Base-by-base conservation (phyloP, 202 grass and related monocot genomes). In the Schoenoplectus triqueter region DNA sequence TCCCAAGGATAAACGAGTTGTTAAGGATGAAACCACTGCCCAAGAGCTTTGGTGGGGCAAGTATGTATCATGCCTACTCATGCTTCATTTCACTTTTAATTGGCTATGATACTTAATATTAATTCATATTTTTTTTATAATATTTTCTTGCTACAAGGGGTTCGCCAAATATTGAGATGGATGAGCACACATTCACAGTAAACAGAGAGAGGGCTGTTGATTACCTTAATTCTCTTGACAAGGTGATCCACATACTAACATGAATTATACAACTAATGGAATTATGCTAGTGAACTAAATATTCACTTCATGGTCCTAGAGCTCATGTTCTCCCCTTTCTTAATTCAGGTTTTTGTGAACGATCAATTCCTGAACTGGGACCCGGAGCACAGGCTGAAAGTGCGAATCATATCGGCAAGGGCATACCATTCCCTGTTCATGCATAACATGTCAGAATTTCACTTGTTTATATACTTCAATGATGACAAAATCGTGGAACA, bases 341-440 rank as follows among this genome's bases (percentile, higher is more conserved):
- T 22, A 89, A 94, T 78, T 94, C 46, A 93, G 91, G 92, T 97
- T 52, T 97, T 90, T 75, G 92, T 98, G 31, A 98, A 98, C n/a
- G 95, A 98, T 81, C 95, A 98, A 85, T 98, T 98, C 87, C 92
- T 98, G 83, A 98, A 98, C 86, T 98, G 95, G 95, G 95, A 98
- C 69, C 88, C 86, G 0, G 92, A 98, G 88, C 89, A 98, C 71
- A 87, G 76, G 46, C 93, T 98, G 91, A 98, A 98, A 89, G 95
- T 98, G 78, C 92, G 95, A 61, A 95, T 98, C 61, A 90, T 98
- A 80, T 98, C 95, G 6, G 95, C 95, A 87, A 90, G 95, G 85
- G 95, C 95, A 0, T 98, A 98, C 87, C 95, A 98, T 89, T 95
- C 95, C 19, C 89, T 98, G 71, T 98, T 98, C 95, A 98, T 98